Conservation (phyloP, 768 basidiomycete genomes). For the Boletus rubroflammeus region DNA sequence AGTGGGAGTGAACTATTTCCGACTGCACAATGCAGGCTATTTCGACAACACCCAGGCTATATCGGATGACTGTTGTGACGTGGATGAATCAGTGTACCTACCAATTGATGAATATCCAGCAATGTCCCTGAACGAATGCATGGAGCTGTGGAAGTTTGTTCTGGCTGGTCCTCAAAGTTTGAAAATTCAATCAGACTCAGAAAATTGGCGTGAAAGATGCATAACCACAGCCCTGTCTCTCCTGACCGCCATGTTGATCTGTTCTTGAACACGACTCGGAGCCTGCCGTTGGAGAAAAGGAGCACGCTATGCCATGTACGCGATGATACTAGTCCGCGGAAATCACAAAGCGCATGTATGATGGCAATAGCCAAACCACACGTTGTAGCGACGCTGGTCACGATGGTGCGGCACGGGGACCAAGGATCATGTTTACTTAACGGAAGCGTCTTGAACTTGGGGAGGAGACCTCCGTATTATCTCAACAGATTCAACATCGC, state of each 20-base stretch:
- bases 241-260: background rate
- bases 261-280: background rate
- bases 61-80: background rate
- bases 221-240: background rate
- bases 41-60: background rate
- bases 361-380: background rate
- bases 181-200: background rate
- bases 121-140: background rate
- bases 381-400: background rate
- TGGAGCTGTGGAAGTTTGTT: background rate
- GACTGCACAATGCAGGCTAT: no score
- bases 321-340: background rate
- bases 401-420: background rate
- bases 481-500: slow-evolving; percentile 91
- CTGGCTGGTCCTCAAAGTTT: background rate
- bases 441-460: background rate
- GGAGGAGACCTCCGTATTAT: slow-evolving; percentile 40
- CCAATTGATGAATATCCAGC: background rate
- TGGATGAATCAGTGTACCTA: background rate
- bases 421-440: background rate
- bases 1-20: background rate
- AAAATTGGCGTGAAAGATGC: background rate
- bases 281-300: background rate
- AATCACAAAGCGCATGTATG: background rate
- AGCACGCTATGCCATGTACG: background rate